Conservation (phyloP, 768 basidiomycete genomes). For the Tylopilus plumbeoviolaceoides region DNA sequence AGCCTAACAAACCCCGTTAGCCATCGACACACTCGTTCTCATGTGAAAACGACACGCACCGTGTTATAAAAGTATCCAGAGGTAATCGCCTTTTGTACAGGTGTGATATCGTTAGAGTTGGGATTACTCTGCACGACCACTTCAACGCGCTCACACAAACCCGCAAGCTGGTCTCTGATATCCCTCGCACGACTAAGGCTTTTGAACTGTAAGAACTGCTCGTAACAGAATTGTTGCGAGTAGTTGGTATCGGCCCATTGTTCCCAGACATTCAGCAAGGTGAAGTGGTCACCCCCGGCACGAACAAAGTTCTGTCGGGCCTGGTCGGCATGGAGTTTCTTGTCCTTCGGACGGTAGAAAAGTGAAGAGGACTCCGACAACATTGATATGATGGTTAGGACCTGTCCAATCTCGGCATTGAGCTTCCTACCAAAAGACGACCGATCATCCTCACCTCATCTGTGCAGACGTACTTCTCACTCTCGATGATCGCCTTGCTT, state of each 20-base stretch:
- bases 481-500: conserved; percentile 93
- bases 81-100: conserved; percentile 93
- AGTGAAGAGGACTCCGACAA: conserved; percentile 91
- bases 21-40: background rate
- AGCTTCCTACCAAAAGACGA: background rate
- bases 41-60: conserved; percentile 39
- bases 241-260: conserved; percentile 99
- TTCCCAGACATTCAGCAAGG: conserved; percentile 95
- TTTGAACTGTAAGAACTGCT: conserved; percentile 94
- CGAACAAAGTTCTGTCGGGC: conserved; percentile 97
- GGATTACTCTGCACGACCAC: conserved; percentile 84
- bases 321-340: conserved; percentile 95
- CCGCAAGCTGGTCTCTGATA: conserved; percentile 93
- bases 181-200: conserved; percentile 91
- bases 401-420: conserved; percentile 38
- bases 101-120: conserved; percentile 88
- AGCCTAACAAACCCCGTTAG: conserved; percentile 45
- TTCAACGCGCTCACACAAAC: conserved; percentile 95
- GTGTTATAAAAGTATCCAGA: conserved; percentile 97
- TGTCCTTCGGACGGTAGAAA: conserved; percentile 97
- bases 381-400: conserved; percentile 97
- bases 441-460: conserved; percentile 69
- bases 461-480: conserved; percentile 90
- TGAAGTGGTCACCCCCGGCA: conserved; percentile 96
- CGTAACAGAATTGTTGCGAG: conserved; percentile 95